phyloP scores from a whole-genome alignment of 495 filamentous ascomycete genomes.

The Chaetomium fimeti region DNA sequence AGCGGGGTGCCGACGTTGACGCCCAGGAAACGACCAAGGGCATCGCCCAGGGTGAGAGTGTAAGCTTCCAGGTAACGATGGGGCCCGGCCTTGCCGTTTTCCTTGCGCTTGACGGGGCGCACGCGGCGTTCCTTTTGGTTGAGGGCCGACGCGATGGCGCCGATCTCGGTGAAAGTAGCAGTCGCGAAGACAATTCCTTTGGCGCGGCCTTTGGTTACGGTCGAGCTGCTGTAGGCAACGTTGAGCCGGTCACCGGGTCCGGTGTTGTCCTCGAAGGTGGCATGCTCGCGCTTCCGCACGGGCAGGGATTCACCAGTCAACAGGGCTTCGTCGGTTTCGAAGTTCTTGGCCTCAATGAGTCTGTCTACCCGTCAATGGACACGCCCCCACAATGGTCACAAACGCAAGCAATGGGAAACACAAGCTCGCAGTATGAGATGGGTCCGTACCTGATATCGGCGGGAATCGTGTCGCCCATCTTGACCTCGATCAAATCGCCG shows the following conservation, averaged over 20 bases:
- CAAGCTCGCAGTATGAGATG: neutral
- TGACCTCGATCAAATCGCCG: constrained; percentile 70
- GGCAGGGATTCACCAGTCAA: constrained; percentile 70
- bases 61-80: constrained; percentile 69
- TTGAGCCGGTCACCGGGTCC: constrained; percentile 65
- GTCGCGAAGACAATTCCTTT: constrained; percentile 66
- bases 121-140: constrained; percentile 59
- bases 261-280: constrained; percentile 41
- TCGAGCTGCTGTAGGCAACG: constrained; percentile 66
- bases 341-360: constrained; percentile 76
- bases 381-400: neutral
- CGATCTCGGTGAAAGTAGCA: constrained; percentile 76
- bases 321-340: constrained; percentile 44
- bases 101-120: constrained; percentile 57
- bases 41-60: constrained; percentile 63
- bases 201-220: constrained; percentile 65
- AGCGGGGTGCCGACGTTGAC: constrained; percentile 74
- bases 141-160: constrained; percentile 69
- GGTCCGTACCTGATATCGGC: constrained; percentile 54
- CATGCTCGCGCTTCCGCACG: constrained; percentile 38
- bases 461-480: constrained; percentile 76
- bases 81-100: constrained; percentile 57
- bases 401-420: neutral
- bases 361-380: constrained; percentile 24
- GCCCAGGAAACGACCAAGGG: constrained; percentile 67